These are phyloP conservation scores for Xerocomellus intermedius DNA, from an alignment of 768 basidiomycete genomes.

Conservation along the genomic window DNA sequence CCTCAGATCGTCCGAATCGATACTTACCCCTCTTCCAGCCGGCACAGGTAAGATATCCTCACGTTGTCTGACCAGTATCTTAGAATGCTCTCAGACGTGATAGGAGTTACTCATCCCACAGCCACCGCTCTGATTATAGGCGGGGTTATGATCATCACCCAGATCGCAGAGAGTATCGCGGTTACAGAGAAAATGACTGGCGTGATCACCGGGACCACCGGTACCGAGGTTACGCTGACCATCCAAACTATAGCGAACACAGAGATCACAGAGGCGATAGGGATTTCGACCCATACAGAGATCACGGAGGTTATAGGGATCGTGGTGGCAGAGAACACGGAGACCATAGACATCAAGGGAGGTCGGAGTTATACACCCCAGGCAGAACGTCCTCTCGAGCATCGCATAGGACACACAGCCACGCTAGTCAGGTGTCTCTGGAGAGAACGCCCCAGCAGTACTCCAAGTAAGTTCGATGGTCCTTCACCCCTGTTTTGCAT, in stretches of 20 bases:
- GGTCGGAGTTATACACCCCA: slow-evolving; percentile 17
- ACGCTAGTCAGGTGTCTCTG: slow-evolving; percentile 17
- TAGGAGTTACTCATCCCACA: slow-evolving; percentile 23
- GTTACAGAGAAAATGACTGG: slow-evolving; percentile 20
- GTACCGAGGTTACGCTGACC: slow-evolving; percentile 17
- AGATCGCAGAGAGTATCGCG: slow-evolving; percentile 22
- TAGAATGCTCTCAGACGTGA: slow-evolving; percentile 19
- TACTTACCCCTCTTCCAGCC: slow-evolving; percentile 16
- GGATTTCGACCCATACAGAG: slow-evolving; percentile 1
- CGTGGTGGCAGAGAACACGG: slow-evolving; percentile 16
- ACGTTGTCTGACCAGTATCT: slow-evolving; percentile 1
- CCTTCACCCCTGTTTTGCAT: not conserved
- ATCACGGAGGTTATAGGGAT: slow-evolving; percentile 10
- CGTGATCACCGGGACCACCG: slow-evolving; percentile 22
- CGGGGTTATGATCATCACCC: slow-evolving; percentile 21
- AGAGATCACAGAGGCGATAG: slow-evolving; percentile 4
- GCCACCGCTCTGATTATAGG: slow-evolving; percentile 25
- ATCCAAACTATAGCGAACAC: slow-evolving; percentile 15
- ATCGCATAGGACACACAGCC: slow-evolving; percentile 27
- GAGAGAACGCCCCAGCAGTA: slow-evolving; percentile 16
- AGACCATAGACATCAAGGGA: slow-evolving; percentile 11
- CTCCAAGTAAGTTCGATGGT: slow-evolving; percentile 16
- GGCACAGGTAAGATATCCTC: slow-evolving; percentile 18
- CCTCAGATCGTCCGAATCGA: slow-evolving; percentile 29
- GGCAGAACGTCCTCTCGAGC: slow-evolving; percentile 25